Evolutionary conservation across 148 eudicot species (phyloP), one percentile per base, ranked within the genome.

Genomic region (Amaranthus hypochondriacus): DNA sequence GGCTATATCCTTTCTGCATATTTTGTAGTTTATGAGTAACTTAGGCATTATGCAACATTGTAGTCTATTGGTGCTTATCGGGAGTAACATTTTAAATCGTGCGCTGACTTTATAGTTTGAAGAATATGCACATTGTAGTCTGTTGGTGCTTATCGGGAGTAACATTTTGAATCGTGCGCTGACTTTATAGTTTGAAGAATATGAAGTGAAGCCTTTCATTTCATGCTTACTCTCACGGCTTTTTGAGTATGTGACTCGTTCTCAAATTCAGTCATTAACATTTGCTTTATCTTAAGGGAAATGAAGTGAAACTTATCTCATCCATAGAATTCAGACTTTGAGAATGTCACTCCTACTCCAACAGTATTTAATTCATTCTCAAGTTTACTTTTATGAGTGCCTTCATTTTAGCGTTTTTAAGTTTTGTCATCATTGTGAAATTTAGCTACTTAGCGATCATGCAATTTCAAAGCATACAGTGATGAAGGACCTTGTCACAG

Each of bases 51-150:
- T 62, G 21, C 21, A 61, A 9, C 43, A 2, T 47, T 63, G 11
- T 39, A 63, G 76, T 50, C 59, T 62, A 9, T 62, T 9, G 10
- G 64, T 51, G 53, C 57, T 39, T 51, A 52, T 48, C 46, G 12
- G 14, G 49, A 15, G 68, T 73, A 50, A 69, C 69, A 9, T 53
- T 8, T 64, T 12, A 4, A 46, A 62, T 62, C 68, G 68, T 62
- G 7, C 42, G 8, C 10, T n/a, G 6, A 62, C 6, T 39, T 15
- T 6, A 6, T 47, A 48, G 21, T 13, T 9, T n/a, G 11, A 53
- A 46, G 39, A 28, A 28, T 28, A 28, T 28, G 39, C 18, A 18
- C 18, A 18, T 18, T 18, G 18, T 39, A 63, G 76, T 50, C 59
- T 62, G 15, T 62, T 9, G 10, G 64, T 51, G 53, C 57, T 39